Percentiles rank a stretch among this genome's conserved stretches.
Conservation (phyloP, 441 rosid genomes). For the Mallotus japonicus region DNA sequence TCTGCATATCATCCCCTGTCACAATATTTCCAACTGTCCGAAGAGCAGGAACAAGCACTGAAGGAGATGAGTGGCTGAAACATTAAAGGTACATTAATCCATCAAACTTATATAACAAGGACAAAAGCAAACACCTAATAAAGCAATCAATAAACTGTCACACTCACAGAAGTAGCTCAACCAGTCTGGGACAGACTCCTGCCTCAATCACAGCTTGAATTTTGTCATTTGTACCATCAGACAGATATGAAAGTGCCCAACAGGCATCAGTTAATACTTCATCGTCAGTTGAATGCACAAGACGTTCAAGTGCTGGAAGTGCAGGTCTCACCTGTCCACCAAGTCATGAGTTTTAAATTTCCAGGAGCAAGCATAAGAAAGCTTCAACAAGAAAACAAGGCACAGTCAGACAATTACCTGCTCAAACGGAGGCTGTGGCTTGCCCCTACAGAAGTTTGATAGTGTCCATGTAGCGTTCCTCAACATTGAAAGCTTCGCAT, state of each 20-base stretch:
- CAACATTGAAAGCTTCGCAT: slow-evolving; percentile 73
- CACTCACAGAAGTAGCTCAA: slow-evolving; percentile 62
- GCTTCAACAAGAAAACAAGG: neutral
- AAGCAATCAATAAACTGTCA: neutral
- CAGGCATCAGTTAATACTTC: slow-evolving; percentile 80
- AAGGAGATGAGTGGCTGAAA: slow-evolving; percentile 64
- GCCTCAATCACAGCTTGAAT: slow-evolving; percentile 73
- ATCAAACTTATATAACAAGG: neutral
- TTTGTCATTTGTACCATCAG: slow-evolving; percentile 82
- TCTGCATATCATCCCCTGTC: slow-evolving; percentile 73
- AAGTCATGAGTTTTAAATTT: neutral
- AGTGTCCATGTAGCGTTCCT: slow-evolving; percentile 91
- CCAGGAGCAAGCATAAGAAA: neutral
- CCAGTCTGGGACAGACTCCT: slow-evolving; percentile 60
- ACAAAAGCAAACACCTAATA: neutral
- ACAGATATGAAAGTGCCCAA: slow-evolving; percentile 81
- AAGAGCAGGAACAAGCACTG: slow-evolving; percentile 77
- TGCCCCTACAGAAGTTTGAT: slow-evolving; percentile 77
- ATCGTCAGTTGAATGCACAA: slow-evolving; percentile 66
- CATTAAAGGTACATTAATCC: slow-evolving; percentile 14
- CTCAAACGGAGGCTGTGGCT: slow-evolving; percentile 75
- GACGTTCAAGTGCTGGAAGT: slow-evolving; percentile 59
- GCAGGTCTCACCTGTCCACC: slow-evolving; percentile 62
- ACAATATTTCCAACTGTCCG: slow-evolving; percentile 73
- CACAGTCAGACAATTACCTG: slow-evolving; percentile 38